These are phyloP conservation scores for Acidiella bohemica DNA, from an alignment of 495 filamentous ascomycete genomes.

Conservation along the genomic window DNA sequence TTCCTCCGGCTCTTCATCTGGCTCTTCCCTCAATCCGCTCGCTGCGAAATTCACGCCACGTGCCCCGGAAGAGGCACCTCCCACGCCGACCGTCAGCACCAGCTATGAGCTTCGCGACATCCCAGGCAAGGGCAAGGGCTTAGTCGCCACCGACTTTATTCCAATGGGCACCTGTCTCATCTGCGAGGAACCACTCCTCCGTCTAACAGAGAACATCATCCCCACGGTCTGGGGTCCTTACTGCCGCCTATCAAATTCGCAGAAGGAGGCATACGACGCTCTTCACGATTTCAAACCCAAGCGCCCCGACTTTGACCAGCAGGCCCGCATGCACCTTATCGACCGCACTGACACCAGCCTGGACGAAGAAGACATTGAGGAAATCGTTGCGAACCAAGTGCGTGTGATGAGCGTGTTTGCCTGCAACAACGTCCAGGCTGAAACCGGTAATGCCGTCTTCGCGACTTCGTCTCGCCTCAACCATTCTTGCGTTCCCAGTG, in stretches of 20 bases:
- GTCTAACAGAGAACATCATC: background rate
- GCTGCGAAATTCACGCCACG: conserved; percentile 2
- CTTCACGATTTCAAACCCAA: conserved; percentile 18
- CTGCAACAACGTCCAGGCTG: conserved; percentile 10
- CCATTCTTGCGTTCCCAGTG: conserved; percentile 24
- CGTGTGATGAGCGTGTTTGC: conserved; percentile 18
- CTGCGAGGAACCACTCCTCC: conserved; percentile 12
- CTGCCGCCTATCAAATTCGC: conserved; percentile 4
- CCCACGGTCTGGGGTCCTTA: conserved; percentile 9
- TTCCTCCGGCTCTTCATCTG: background rate
- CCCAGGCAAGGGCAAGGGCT: conserved; percentile 8
- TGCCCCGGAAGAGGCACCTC: background rate
- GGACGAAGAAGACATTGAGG: conserved; percentile 15
- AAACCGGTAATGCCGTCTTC: conserved; percentile 10
- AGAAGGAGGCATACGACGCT: conserved; percentile 13
- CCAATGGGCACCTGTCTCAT: conserved; percentile 19
- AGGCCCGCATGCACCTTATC: conserved; percentile 11
- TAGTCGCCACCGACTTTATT: conserved; percentile 16
- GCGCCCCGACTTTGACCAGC: conserved; percentile 13
- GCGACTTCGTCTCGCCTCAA: conserved; percentile 18
- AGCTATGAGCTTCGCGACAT: conserved; percentile 14
- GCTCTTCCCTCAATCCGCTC: conserved; percentile 1
- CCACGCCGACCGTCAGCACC: background rate
- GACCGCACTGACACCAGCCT: conserved; percentile 5
- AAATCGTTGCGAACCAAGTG: conserved; percentile 11